phyloP scores from a whole-genome alignment of 169 alveolate genomes.

The Plasmodium knowlesi region DNA sequence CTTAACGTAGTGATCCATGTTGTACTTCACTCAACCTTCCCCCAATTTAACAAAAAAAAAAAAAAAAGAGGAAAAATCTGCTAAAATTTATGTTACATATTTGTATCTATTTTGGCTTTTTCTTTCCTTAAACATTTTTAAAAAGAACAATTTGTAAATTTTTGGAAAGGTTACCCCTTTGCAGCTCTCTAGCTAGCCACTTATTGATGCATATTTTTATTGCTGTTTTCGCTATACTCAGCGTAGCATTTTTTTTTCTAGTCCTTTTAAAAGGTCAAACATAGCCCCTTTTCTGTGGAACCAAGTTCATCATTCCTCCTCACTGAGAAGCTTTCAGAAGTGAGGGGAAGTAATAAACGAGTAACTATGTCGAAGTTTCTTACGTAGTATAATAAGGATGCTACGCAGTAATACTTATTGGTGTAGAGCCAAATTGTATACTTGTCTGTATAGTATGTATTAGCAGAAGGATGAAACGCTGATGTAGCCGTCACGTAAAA shows the following conservation, averaged over 20 bases:
- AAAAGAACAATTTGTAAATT: not conserved
- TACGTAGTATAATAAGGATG: not conserved
- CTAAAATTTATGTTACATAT: not conserved
- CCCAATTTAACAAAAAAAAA: not conserved
- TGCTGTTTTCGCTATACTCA: not conserved
- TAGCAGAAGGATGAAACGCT: not conserved
- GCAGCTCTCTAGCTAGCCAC: not conserved
- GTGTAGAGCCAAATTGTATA: not conserved
- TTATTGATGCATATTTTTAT: not conserved
- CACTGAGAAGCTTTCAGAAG: not conserved
- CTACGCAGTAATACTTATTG: not conserved
- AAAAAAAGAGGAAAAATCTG: not conserved
- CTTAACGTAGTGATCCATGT: not conserved
- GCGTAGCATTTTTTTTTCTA: not conserved
- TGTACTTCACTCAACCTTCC: not conserved
- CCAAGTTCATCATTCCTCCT: not conserved
- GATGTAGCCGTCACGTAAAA: not conserved
- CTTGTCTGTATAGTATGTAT: not conserved
- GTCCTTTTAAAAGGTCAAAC: not conserved
- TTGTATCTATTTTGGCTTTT: not conserved
- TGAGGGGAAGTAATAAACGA: not conserved
- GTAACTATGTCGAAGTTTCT: not conserved
- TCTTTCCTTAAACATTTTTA: not conserved
- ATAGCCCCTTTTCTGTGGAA: not conserved
- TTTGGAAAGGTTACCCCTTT: not conserved